A percentile compares a stretch with the other conserved stretches of the same genome.
These are phyloP conservation scores for Ceratocystis cubensis DNA, from an alignment of 2,329 filamentous ascomycete species.

Conservation along the genomic window DNA sequence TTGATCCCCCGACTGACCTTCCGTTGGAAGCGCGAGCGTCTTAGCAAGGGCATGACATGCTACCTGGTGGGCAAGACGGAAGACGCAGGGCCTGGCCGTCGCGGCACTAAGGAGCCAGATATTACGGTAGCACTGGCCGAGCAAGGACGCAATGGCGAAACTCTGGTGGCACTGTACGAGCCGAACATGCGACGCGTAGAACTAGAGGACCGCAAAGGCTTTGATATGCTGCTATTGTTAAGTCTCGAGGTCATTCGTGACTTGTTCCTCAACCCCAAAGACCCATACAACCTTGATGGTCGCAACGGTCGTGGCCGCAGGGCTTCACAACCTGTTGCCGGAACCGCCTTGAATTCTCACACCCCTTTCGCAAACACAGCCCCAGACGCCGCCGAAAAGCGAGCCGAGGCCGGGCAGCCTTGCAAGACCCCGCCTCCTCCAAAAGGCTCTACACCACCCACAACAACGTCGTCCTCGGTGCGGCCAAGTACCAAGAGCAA, in stretches of 20 bases:
- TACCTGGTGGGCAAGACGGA: constrained; percentile 69
- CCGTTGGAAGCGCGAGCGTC: constrained; percentile 75
- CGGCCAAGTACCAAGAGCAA: constrained; percentile 31
- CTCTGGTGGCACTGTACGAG: constrained; percentile 70
- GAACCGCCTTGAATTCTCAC: too few species aligned
- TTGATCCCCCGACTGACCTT: constrained; percentile 66
- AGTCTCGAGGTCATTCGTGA: constrained; percentile 53
- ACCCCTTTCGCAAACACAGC: constrained; percentile 31
- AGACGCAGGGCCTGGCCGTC: constrained; percentile 42
- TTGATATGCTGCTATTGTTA: constrained; percentile 67
- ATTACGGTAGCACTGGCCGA: constrained; percentile 88
- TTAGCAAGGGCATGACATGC: constrained; percentile 74
- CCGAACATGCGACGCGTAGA: constrained; percentile 83
- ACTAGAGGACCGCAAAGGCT: constrained; percentile 83
- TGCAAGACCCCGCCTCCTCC: not conserved
- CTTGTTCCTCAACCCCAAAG: constrained; percentile 50
- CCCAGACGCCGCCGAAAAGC: constrained; percentile 12
- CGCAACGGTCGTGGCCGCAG: constrained; percentile 40
- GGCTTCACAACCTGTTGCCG: constrained; percentile 24
- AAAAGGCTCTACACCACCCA: constrained; percentile 16
- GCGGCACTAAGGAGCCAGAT: constrained; percentile 81
- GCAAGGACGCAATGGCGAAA: constrained; percentile 47
- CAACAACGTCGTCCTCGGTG: constrained; percentile 34
- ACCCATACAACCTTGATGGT: constrained; percentile 65
- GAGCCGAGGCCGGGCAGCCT: not conserved